Evolutionary conservation across 768 basidiomycete species (phyloP), one percentile per base, ranked within the genome.

Genomic region (Lyophyllum atratum): DNA sequence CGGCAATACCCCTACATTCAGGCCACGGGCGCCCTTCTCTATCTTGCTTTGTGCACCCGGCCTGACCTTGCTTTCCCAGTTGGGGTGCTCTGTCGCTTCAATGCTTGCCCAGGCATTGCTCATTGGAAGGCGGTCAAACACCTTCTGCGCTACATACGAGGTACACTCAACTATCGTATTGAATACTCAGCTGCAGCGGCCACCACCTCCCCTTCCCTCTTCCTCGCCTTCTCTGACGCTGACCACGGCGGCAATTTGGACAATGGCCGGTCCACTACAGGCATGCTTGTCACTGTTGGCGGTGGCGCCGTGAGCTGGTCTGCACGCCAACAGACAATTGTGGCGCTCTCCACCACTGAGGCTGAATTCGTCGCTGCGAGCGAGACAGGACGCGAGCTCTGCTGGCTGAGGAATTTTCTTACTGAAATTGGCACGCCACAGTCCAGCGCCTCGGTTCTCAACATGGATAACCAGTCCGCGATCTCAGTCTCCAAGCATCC

Each of bases 301-400:
- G 31, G 25, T 7, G 53, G 53, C 12, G 53, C 43, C 9, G 53
- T 54, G 17, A 31, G 28, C 22, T 54, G 53, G 53, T 11, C 22
- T n/a, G 4, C 19, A 7, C 10, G 39, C 2, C 44, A 22, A 7
- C 43, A 54, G 21, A 1, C 28, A 3, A 22, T 47, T 31, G 53
- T 78, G 22, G 64, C 75, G 0, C 53, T 70, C 3, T 77, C 74
- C 5, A 76, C 72, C 0, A 69, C 67, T 1, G 71, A 75, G 59
- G 72, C 73, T 9, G 75, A 78, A 55, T 76, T 71, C 58, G 66
- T 75, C 8, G 67, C 74, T n/a, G 65, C 68, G 2, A 60, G 58
- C 58, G 15, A 9, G 10, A n/a, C 39, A n/a, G 39, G 39, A 4
- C n/a, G n/a, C 7, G 39, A 15, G 10, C 2, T 70, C 5, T 22